Conservation (phyloP, 805 yeast species). For the Wickerhamomyces alni region DNA sequence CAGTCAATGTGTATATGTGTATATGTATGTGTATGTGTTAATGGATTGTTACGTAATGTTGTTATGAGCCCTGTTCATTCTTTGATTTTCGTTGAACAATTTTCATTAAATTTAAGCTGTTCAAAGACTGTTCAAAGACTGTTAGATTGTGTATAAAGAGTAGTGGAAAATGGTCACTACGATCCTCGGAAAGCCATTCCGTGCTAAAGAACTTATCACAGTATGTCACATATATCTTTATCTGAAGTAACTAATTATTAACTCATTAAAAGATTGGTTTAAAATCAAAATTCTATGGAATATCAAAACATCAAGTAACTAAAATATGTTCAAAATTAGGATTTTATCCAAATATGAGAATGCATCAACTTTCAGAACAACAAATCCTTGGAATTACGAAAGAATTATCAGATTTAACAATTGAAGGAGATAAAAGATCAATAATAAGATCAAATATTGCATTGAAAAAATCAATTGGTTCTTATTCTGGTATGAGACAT, state of each 20-base stretch:
- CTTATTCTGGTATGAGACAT: conserved; percentile 86
- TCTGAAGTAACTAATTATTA: neutral
- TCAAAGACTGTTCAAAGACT: too few species aligned
- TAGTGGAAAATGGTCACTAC: conserved; percentile 18
- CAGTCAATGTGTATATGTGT: too few species aligned
- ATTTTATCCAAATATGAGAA: conserved; percentile 87
- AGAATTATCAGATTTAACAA: conserved; percentile 75
- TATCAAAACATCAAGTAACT: conserved; percentile 71
- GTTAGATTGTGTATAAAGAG: too few species aligned
- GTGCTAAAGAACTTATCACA: conserved; percentile 24
- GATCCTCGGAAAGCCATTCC: conserved; percentile 24
- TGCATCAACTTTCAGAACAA: conserved; percentile 87
- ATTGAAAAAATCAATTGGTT: conserved; percentile 73
- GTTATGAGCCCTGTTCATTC: too few species aligned
- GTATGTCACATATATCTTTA: conserved; percentile 5
- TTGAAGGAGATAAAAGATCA: conserved; percentile 76
- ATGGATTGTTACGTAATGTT: too few species aligned
- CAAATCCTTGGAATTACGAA: conserved; percentile 82
- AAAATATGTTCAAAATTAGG: conserved; percentile 82
- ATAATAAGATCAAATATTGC: conserved; percentile 72
- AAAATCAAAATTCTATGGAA: conserved; percentile 77
- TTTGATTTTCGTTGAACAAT: too few species aligned
- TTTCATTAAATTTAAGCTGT: too few species aligned
- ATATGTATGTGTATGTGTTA: too few species aligned
- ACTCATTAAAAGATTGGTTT: conserved; percentile 47